phyloP scores from a whole-genome alignment of 495 filamentous ascomycete genomes.

The Penicillium waksmanii region DNA sequence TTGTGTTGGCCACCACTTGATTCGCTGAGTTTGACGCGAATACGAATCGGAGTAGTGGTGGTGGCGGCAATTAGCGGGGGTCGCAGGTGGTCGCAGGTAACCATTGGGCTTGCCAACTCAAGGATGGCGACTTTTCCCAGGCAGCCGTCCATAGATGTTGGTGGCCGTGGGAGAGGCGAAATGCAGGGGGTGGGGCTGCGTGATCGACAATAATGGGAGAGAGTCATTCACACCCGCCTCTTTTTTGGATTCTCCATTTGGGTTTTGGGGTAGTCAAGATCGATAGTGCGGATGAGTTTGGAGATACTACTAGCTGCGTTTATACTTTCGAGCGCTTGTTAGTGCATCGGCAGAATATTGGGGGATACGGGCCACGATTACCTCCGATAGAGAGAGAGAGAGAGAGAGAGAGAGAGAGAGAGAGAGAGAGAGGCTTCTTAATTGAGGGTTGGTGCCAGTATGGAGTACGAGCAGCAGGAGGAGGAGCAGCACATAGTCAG shows the following conservation, averaged over 20 bases:
- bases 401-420: too few species aligned
- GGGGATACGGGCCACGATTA: neutral
- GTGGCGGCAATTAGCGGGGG: neutral
- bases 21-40: neutral
- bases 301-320: neutral
- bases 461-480: too few species aligned
- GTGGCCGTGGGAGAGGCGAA: neutral
- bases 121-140: neutral
- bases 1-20: neutral
- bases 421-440: too few species aligned
- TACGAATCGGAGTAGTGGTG: neutral
- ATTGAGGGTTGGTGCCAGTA: too few species aligned
- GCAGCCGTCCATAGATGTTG: neutral
- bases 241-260: constrained; percentile 4
- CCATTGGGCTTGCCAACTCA: neutral
- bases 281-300: constrained; percentile 1
- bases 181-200: constrained; percentile 4
- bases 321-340: constrained; percentile 4
- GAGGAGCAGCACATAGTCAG: too few species aligned
- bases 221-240: neutral
- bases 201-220: constrained; percentile 3
- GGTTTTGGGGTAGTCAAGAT: neutral
- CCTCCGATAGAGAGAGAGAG: too few species aligned
- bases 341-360: neutral
- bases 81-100: neutral